These are phyloP conservation scores for Trypanosoma lewisi DNA, from an alignment of 208 protist genomes.

Conservation along the genomic window DNA sequence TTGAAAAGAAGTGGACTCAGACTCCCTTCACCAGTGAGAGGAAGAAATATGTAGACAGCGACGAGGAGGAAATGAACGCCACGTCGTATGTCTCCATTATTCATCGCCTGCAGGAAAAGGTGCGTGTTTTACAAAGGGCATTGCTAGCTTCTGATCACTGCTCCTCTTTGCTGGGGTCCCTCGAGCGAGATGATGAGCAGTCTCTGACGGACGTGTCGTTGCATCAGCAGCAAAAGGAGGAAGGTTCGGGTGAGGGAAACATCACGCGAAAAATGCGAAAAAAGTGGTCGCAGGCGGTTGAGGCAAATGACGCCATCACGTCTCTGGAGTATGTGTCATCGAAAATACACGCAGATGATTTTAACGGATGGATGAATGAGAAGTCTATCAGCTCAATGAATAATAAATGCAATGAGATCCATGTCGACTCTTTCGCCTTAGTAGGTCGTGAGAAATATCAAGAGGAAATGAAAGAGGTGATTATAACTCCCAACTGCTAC, in stretches of 20 bases:
- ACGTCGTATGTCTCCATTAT: slow-evolving; percentile 17
- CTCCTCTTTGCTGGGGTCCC: background rate
- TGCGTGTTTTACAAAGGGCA: slow-evolving; percentile 18
- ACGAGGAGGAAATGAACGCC: background rate
- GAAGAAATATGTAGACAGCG: too few relatives aligned
- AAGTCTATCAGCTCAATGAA: background rate
- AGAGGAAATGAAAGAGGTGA: background rate
- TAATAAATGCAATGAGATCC: background rate
- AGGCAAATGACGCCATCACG: slow-evolving; percentile 5
- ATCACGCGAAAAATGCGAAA: slow-evolving; percentile 3
- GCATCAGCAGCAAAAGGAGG: background rate
- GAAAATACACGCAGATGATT: slow-evolving; percentile 1
- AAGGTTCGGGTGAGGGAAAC: background rate
- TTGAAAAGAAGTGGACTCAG: background rate
- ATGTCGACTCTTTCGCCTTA: background rate
- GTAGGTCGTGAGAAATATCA: background rate
- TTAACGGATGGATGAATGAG: slow-evolving; percentile 2
- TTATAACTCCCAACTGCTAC: background rate
- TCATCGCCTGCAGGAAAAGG: slow-evolving; percentile 8
- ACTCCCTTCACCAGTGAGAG: background rate
- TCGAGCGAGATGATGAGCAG: background rate
- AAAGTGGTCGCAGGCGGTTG: slow-evolving; percentile 1
- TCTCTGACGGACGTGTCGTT: background rate
- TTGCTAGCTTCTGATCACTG: slow-evolving; percentile 9
- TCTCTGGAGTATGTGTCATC: slow-evolving; percentile 12